Conservation (phyloP, 176 grass and related monocot species). For the Elaeis guineensis region DNA sequence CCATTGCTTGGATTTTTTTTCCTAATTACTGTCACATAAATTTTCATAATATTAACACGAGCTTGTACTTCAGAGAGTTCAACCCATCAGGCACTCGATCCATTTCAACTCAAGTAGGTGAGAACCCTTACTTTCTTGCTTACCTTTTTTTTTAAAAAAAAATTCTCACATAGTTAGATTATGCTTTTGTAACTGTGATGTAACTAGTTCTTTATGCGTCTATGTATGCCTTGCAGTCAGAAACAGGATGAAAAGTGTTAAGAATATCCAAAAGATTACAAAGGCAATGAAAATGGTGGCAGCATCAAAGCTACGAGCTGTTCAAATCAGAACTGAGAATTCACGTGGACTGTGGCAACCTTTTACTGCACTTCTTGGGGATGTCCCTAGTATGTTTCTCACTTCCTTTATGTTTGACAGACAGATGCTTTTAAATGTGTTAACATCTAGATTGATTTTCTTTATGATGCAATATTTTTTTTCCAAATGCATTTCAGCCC, state of each 20-base stretch:
- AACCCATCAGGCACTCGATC: constrained; percentile 45
- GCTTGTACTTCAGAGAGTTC: constrained; percentile 33
- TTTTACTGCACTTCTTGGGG: constrained; percentile 88
- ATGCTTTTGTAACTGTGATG: too few species aligned
- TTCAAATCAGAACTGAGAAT: constrained; percentile 84
- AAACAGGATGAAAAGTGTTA: constrained; percentile 95
- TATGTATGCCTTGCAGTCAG: constrained; percentile 41
- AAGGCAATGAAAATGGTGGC: constrained; percentile 99
- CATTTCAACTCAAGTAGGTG: constrained; percentile 83
- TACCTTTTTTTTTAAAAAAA: too few species aligned
- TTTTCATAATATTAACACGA: too few species aligned
- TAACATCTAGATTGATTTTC: too few species aligned
- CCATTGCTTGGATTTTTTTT: too few species aligned
- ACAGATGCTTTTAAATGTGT: not conserved
- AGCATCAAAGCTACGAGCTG: constrained; percentile 82
- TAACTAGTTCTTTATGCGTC: not conserved
- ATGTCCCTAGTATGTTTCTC: constrained; percentile 55
- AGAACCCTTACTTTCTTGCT: constrained; percentile 3
- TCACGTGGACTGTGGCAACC: constrained; percentile 91
- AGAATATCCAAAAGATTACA: constrained; percentile 96
- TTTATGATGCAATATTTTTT: too few species aligned
- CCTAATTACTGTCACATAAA: too few species aligned
- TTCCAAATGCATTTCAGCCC: too few species aligned
- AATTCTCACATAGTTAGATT: too few species aligned
- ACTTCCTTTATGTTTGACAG: not conserved